Percentiles rank a stretch among this genome's conserved stretches.
phyloP scores from a whole-genome alignment of 805 yeast genomes.

The Lipomyces chichibuensis region DNA sequence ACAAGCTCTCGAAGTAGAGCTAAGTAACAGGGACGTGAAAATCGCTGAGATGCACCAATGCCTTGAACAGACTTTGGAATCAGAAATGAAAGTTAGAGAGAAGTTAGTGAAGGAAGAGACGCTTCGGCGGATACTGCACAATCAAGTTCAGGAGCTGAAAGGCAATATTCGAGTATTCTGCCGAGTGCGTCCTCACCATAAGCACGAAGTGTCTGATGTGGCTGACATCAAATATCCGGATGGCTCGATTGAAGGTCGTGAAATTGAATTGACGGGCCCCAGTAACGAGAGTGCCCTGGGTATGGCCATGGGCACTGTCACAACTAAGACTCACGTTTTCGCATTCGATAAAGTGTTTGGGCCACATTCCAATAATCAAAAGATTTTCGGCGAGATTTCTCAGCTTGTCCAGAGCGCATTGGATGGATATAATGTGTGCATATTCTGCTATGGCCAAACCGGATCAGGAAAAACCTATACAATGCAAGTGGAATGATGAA shows the following conservation, averaged over 20 bases:
- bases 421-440: constrained; percentile 90
- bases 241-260: constrained; percentile 37
- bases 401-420: constrained; percentile 82
- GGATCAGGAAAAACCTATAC: constrained; percentile 95
- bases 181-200: constrained; percentile 67
- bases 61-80: constrained; percentile 41
- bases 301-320: constrained; percentile 35
- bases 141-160: constrained; percentile 77
- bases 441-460: constrained; percentile 96
- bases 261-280: constrained; percentile 38
- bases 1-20: constrained; percentile 33
- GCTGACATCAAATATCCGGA: constrained; percentile 46
- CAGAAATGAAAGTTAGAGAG: constrained; percentile 44
- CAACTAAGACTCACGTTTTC: constrained; percentile 49
- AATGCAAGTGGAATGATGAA: constrained; percentile 52
- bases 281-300: constrained; percentile 29
- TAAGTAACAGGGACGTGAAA: constrained; percentile 32
- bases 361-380: constrained; percentile 55
- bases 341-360: constrained; percentile 79
- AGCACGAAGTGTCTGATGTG: constrained; percentile 34
- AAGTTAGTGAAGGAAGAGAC: constrained; percentile 56
- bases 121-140: constrained; percentile 65
- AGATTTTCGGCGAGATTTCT: constrained; percentile 80
- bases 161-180: constrained; percentile 94
- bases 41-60: constrained; percentile 34